Evolutionary conservation across 768 basidiomycete genomes (phyloP).

Genomic region (Leccinum truebloodii): DNA sequence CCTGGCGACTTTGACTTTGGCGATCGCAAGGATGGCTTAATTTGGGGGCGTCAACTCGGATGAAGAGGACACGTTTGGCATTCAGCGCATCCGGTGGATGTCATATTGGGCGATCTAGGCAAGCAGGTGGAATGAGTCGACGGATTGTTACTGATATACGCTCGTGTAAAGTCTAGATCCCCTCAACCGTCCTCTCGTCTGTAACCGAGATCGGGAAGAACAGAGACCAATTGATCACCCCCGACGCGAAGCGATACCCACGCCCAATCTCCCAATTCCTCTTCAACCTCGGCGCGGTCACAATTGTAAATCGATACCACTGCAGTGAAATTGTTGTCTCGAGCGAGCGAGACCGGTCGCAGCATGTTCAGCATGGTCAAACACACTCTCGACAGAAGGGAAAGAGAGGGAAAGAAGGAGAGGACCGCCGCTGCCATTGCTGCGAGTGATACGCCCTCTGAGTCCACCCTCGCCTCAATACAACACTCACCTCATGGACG

Average conservation of each 20-base stretch:
- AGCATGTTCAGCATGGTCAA: constrained; percentile 80
- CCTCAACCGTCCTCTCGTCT: not conserved
- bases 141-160: not conserved
- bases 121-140: too few relatives aligned
- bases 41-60: constrained; percentile 36
- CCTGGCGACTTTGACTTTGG: constrained; percentile 68
- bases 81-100: constrained; percentile 44
- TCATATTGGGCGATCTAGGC: constrained; percentile 47
- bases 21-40: constrained; percentile 43
- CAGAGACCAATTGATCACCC: constrained; percentile 4
- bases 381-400: constrained; percentile 52
- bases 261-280: not conserved
- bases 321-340: constrained; percentile 76
- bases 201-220: constrained; percentile 2
- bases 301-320: constrained; percentile 50
- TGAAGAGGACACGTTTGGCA: constrained; percentile 24
- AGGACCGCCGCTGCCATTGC: constrained; percentile 37
- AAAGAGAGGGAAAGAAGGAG: constrained; percentile 88
- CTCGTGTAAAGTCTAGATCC: not conserved
- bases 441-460: constrained; percentile 13
- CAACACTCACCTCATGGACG: not conserved
- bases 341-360: constrained; percentile 84
- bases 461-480: not conserved
- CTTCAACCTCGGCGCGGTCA: constrained; percentile 2
- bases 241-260: constrained; percentile 1